Conservation (phyloP, 352 stramenopile species). For the Sclerospora graminicola region DNA sequence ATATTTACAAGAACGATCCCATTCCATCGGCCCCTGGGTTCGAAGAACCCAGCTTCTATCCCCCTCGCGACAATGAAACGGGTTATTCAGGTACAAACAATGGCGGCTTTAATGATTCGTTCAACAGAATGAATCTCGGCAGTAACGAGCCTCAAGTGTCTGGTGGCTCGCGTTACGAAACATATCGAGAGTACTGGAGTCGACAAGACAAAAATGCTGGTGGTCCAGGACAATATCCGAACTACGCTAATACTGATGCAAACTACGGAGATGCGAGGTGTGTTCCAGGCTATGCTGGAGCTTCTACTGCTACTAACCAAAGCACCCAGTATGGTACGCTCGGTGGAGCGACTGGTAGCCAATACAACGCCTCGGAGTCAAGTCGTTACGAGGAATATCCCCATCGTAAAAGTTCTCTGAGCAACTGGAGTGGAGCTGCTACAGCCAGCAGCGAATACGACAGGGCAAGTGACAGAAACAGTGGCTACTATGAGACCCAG, state of each 20-base stretch:
- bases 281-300: background rate
- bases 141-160: background rate
- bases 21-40: background rate
- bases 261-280: conserved; percentile 2
- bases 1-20: background rate
- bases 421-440: too few relatives aligned
- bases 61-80: background rate
- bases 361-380: too few relatives aligned
- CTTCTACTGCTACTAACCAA: background rate
- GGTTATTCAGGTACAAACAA: background rate
- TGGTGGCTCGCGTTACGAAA: conserved; percentile 6
- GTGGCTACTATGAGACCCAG: too few relatives aligned
- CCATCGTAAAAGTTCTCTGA: too few relatives aligned
- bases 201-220: conserved; percentile 1
- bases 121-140: conserved; percentile 5
- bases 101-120: background rate
- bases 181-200: conserved; percentile 16
- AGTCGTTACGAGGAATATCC: too few relatives aligned
- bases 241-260: background rate
- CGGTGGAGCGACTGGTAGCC: too few relatives aligned
- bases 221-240: background rate
- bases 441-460: too few relatives aligned
- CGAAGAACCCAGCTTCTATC: too few relatives aligned
- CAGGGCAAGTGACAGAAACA: too few relatives aligned
- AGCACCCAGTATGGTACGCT: background rate